A percentile compares a stretch with the other conserved stretches of the same genome.
phyloP scores from a whole-genome alignment of 2,329 filamentous ascomycete genomes.

The Xylaria sp. region DNA sequence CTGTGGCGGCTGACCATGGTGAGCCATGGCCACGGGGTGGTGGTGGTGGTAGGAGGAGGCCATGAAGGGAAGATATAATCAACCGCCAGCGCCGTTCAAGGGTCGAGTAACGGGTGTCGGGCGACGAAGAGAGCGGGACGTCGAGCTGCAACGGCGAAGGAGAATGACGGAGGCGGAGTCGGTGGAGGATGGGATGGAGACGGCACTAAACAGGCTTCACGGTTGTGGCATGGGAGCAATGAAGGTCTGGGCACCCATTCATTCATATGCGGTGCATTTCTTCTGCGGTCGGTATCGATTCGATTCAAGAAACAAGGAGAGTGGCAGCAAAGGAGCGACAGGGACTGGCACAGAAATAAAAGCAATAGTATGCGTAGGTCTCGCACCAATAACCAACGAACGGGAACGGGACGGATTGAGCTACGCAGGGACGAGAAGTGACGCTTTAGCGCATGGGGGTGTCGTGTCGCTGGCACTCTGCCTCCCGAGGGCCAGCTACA shows the following conservation, averaged over 20 bases:
- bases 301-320: no score
- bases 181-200: slow-evolving; percentile 37
- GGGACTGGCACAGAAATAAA: slow-evolving; percentile 11
- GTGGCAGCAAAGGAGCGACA: slow-evolving; percentile 21
- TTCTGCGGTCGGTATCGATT: slow-evolving; percentile 12
- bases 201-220: slow-evolving; percentile 34
- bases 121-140: slow-evolving; percentile 14
- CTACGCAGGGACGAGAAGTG: slow-evolving; percentile 26
- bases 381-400: neutral
- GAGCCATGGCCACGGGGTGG: slow-evolving; percentile 48
- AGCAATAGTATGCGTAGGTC: neutral
- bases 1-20: slow-evolving; percentile 50
- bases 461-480: slow-evolving; percentile 22
- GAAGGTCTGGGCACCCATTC: slow-evolving; percentile 24
- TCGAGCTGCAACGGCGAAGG: slow-evolving; percentile 16
- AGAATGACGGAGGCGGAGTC: slow-evolving; percentile 28
- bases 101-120: slow-evolving; percentile 14
- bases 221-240: slow-evolving; percentile 45
- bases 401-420: slow-evolving; percentile 12
- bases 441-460: slow-evolving; percentile 31
- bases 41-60: slow-evolving; percentile 48
- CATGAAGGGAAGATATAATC: slow-evolving; percentile 38
- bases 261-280: slow-evolving; percentile 34
- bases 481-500: neutral
- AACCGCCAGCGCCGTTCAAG: slow-evolving; percentile 15